Percentiles rank a stretch among this genome's conserved stretches.
These are phyloP conservation scores for Poa annua DNA, from an alignment of 176 grass and related monocot genomes.

Conservation along the genomic window DNA sequence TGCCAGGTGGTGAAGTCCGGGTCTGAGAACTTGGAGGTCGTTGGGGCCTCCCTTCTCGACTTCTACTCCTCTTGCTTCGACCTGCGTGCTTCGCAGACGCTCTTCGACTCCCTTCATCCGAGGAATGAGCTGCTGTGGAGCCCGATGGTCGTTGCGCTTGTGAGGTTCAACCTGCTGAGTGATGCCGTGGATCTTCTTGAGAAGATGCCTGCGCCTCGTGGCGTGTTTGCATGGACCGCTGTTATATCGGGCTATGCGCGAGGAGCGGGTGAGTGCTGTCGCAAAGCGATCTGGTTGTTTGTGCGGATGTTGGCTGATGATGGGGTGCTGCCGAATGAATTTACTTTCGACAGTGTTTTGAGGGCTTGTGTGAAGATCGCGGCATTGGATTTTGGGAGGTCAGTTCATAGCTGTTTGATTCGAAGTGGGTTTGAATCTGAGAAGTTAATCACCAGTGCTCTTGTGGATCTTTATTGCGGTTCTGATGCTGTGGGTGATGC, in stretches of 20 bases:
- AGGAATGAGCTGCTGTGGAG: constrained; percentile 56
- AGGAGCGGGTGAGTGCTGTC: not conserved
- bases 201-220: constrained; percentile 40
- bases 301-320: constrained; percentile 25
- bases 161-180: constrained; percentile 49
- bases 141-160: constrained; percentile 54
- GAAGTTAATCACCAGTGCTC: constrained; percentile 53
- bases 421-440: constrained; percentile 43
- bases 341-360: constrained; percentile 54
- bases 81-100: not conserved
- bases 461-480: constrained; percentile 59
- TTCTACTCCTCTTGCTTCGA: constrained; percentile 58
- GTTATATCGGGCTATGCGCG: constrained; percentile 49
- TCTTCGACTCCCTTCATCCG: constrained; percentile 40
- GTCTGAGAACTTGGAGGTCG: constrained; percentile 25
- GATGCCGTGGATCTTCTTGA: constrained; percentile 49
- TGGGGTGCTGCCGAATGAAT: constrained; percentile 45
- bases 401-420: constrained; percentile 51
- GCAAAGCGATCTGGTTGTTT: constrained; percentile 47
- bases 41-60: constrained; percentile 47
- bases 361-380: constrained; percentile 51
- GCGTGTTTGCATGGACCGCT: constrained; percentile 49
- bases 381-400: constrained; percentile 48
- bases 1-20: constrained; percentile 50
- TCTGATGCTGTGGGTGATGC: constrained; percentile 53